phyloP scores from a whole-genome alignment of 768 basidiomycete species.

The Leccinum uliginosum region DNA sequence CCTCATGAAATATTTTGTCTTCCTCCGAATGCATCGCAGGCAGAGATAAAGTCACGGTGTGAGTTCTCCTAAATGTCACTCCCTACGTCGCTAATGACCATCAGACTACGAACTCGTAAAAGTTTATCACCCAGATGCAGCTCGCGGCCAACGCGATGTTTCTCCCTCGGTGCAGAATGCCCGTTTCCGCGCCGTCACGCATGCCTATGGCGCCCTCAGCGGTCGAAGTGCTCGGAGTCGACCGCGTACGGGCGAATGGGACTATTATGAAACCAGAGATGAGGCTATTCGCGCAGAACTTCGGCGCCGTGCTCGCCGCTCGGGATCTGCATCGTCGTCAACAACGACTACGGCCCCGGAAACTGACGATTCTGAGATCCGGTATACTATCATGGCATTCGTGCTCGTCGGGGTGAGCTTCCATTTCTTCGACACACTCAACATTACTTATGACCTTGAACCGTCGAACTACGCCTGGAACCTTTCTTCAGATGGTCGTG shows the following conservation, averaged over 20 bases:
- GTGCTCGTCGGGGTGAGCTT: slow-evolving; percentile 14
- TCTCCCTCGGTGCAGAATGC: slow-evolving; percentile 45
- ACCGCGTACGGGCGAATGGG: not conserved
- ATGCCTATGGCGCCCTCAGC: slow-evolving; percentile 52
- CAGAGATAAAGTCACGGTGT: slow-evolving; percentile 68
- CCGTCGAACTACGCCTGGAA: not conserved
- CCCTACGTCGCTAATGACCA: not conserved
- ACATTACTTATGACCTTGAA: not conserved
- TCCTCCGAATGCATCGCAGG: slow-evolving; percentile 46
- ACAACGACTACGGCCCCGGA: slow-evolving; percentile 7
- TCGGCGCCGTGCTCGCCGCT: slow-evolving; percentile 37
- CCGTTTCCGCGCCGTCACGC: slow-evolving; percentile 60
- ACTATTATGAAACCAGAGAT: slow-evolving; percentile 12
- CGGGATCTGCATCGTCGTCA: slow-evolving; percentile 20
- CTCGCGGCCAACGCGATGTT: slow-evolving; percentile 34
- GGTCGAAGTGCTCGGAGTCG: not conserved
- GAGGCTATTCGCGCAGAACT: slow-evolving; percentile 52
- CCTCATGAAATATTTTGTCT: slow-evolving; percentile 76
- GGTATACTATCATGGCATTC: slow-evolving; percentile 12
- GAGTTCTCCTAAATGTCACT: slow-evolving; percentile 18
- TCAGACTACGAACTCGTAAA: slow-evolving; percentile 75
- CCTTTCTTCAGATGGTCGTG: slow-evolving; percentile 2
- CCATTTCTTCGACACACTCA: not conserved
- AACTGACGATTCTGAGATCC: slow-evolving; percentile 2
- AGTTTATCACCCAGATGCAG: slow-evolving; percentile 67